phyloP scores from a whole-genome alignment of 1,284 basidiomycete genomes.

The Ceraceosorus bombacis region DNA sequence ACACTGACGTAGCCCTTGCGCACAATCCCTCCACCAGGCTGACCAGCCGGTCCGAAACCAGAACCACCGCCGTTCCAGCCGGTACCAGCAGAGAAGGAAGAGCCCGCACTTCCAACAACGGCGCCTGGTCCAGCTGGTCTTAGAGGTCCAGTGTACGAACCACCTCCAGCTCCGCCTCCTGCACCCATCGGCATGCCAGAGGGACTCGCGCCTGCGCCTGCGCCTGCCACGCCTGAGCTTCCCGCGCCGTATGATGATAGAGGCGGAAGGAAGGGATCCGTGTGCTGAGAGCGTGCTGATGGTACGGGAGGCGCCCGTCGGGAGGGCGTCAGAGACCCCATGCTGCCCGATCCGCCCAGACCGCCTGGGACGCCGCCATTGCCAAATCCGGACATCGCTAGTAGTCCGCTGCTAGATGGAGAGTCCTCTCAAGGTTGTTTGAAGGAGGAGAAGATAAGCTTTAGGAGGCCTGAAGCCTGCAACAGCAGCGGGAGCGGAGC shows the following conservation, averaged over 20 bases:
- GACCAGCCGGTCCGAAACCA: background rate
- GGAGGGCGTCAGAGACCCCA: slow-evolving; percentile 34
- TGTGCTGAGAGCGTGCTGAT: slow-evolving; percentile 19
- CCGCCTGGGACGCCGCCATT: background rate
- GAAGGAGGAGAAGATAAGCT: too few relatives aligned
- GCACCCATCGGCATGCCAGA: slow-evolving; percentile 5
- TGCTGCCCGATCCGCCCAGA: slow-evolving; percentile 1
- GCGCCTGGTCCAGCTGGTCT: slow-evolving; percentile 35
- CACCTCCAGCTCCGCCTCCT: slow-evolving; percentile 30
- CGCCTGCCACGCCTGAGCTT: slow-evolving; percentile 9
- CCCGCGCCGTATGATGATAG: slow-evolving; percentile 26
- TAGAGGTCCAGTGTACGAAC: slow-evolving; percentile 38
- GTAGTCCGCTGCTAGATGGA: too few relatives aligned
- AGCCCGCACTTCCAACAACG: slow-evolving; percentile 10
- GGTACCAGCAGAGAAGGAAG: slow-evolving; percentile 4
- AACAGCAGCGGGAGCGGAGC: too few relatives aligned
- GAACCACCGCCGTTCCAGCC: background rate
- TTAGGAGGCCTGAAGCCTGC: too few relatives aligned
- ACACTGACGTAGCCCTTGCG: slow-evolving; percentile 46
- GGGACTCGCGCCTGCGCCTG: background rate
- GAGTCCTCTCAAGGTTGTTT: too few relatives aligned
- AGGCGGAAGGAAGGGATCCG: slow-evolving; percentile 33
- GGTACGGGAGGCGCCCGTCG: slow-evolving; percentile 40
- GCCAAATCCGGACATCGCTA: slow-evolving; percentile 7
- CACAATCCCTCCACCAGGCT: slow-evolving; percentile 27